Evolutionary conservation across 257 asterid species (phyloP).

Genomic region (Solanum tarapatanum): DNA sequence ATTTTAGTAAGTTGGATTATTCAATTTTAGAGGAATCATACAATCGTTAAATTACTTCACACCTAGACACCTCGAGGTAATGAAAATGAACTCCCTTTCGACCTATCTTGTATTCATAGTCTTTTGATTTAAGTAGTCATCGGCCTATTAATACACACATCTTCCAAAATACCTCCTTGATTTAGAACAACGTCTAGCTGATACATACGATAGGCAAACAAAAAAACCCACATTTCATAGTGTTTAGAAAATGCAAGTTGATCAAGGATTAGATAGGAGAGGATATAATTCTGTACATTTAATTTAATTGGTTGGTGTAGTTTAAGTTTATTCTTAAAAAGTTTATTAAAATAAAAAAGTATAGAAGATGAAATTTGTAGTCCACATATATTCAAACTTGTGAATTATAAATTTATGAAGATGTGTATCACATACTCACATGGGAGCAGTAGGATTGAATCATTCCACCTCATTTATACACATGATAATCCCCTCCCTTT

Average conservation of each 20-base stretch:
- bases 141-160: not conserved
- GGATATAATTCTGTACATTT: not conserved
- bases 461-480: not conserved
- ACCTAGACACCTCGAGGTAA: rapidly evolving
- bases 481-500: not conserved
- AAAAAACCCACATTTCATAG: not conserved
- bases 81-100: not conserved
- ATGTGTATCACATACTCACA: not conserved
- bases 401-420: not conserved
- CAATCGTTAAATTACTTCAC: not conserved
- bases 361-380: not conserved
- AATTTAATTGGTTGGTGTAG: not conserved
- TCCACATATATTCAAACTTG: not conserved
- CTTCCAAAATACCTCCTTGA: not conserved
- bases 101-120: not conserved
- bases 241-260: not conserved
- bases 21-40: not conserved
- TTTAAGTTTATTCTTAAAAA: not conserved
- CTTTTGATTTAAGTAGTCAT: not conserved
- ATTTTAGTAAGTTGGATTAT: not conserved
- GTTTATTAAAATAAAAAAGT: not conserved
- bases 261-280: not conserved
- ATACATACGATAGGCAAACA: not conserved
- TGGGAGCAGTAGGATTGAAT: not conserved
- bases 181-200: not conserved